Conservation (phyloP, 2,329 filamentous ascomycete species). For the Ophiognomonia clavigignenti-juglandacearum region DNA sequence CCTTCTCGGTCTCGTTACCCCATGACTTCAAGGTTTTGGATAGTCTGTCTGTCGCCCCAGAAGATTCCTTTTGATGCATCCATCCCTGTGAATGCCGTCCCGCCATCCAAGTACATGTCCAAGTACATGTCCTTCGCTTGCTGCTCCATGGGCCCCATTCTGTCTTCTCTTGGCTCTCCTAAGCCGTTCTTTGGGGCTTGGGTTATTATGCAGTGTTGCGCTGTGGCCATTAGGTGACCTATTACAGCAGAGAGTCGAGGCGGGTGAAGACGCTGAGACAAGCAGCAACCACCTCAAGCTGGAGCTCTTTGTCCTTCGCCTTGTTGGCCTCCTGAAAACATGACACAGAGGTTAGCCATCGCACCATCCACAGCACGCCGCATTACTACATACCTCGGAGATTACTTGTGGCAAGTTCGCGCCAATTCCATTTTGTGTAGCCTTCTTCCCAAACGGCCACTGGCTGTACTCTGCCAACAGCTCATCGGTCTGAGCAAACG, state of each 20-base stretch:
- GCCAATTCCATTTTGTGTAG: constrained; percentile 74
- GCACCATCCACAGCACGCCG: neutral
- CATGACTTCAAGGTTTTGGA: too few relatives aligned
- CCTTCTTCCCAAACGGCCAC: constrained; percentile 90
- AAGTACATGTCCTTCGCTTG: neutral
- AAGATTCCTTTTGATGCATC: too few relatives aligned
- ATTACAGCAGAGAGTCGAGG: constrained; percentile 87
- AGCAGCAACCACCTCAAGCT: constrained; percentile 94
- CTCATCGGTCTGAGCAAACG: constrained; percentile 96
- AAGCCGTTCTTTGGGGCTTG: neutral
- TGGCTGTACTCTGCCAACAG: constrained; percentile 93
- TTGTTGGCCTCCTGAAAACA: constrained; percentile 65
- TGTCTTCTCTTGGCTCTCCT: neutral
- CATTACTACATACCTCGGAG: constrained; percentile 52
- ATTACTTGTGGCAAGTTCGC: constrained; percentile 88
- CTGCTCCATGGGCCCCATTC: neutral
- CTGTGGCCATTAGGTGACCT: neutral
- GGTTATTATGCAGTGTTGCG: constrained; percentile 9
- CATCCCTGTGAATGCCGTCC: too few relatives aligned
- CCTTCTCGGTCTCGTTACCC: too few relatives aligned
- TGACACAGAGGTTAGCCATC: constrained; percentile 1
- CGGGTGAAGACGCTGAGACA: constrained; percentile 97
- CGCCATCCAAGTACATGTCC: neutral
- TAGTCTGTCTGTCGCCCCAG: too few relatives aligned
- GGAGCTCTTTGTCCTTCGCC: constrained; percentile 88